These are phyloP conservation scores for Naganishia friedmannii DNA, from an alignment of 768 basidiomycete genomes.

Conservation along the genomic window DNA sequence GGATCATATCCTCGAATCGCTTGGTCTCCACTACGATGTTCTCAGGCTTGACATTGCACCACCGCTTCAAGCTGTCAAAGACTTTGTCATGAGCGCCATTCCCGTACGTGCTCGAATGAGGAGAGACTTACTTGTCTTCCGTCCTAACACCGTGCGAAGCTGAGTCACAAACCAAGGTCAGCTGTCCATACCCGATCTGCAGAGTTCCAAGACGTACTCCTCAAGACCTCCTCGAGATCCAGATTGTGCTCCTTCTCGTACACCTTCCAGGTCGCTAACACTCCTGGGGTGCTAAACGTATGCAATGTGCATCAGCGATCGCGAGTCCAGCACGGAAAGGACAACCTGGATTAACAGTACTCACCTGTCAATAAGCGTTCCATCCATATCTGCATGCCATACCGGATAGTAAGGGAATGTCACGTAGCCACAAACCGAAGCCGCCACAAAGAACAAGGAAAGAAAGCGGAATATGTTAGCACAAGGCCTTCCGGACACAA, in stretches of 20 bases:
- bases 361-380: conserved; percentile 45
- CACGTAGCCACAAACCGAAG: background rate
- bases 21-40: conserved; percentile 61
- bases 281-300: conserved; percentile 70
- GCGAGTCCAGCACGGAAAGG: background rate
- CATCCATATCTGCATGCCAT: conserved; percentile 44
- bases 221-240: conserved; percentile 48
- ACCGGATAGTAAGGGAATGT: background rate
- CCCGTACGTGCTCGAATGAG: too few relatives aligned
- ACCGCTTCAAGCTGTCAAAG: conserved; percentile 27
- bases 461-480: background rate
- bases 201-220: conserved; percentile 36
- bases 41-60: conserved; percentile 30
- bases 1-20: conserved; percentile 73
- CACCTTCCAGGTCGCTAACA: conserved; percentile 70
- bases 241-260: conserved; percentile 63
- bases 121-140: conserved; percentile 64
- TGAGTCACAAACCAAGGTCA: conserved; percentile 31
- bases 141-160: conserved; percentile 73
- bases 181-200: conserved; percentile 55
- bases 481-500: background rate
- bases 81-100: conserved; percentile 22
- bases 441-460: background rate
- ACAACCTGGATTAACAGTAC: too few relatives aligned
- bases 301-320: background rate